These are phyloP conservation scores for Fragilariopsis cylindrus DNA, from an alignment of 108 stramenopile genomes.

Conservation along the genomic window DNA sequence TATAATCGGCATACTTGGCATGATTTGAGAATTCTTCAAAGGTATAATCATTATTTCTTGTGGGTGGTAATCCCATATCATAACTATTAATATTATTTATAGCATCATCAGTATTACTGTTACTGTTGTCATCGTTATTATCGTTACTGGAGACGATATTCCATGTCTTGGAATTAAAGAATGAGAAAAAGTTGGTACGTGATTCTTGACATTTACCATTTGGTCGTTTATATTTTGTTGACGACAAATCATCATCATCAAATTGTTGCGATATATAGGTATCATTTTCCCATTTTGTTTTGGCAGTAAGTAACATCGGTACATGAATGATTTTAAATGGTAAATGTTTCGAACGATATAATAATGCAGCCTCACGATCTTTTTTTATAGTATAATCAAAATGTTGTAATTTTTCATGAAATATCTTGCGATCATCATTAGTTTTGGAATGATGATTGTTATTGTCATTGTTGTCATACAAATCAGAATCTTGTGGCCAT, in stretches of 20 bases:
- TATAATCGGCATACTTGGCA: slow-evolving; percentile 68
- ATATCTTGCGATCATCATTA: no score
- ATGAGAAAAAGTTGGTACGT: slow-evolving; percentile 64
- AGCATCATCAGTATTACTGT: not conserved
- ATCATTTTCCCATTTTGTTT: slow-evolving; percentile 50
- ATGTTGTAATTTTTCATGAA: slow-evolving; percentile 61
- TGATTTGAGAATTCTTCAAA: slow-evolving; percentile 62
- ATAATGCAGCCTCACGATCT: slow-evolving; percentile 64
- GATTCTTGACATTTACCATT: slow-evolving; percentile 63
- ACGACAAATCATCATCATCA: not conserved
- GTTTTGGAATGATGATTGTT: not conserved
- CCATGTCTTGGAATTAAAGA: slow-evolving; percentile 57
- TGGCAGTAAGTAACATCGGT: slow-evolving; percentile 57
- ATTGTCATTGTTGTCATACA: slow-evolving; percentile 9
- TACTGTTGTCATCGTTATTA: not conserved
- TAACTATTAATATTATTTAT: not conserved
- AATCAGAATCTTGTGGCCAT: slow-evolving; percentile 9
- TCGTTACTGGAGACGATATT: slow-evolving; percentile 15
- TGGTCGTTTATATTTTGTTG: slow-evolving; percentile 7
- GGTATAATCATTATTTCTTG: slow-evolving; percentile 54
- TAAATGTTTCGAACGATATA: slow-evolving; percentile 51
- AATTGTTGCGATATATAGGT: slow-evolving; percentile 16
- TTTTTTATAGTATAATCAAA: slow-evolving; percentile 19
- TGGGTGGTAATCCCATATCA: slow-evolving; percentile 59
- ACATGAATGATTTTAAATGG: slow-evolving; percentile 78